Base-by-base conservation (phyloP, 176 grass and related monocot species). In the Typha latifolia region DNA sequence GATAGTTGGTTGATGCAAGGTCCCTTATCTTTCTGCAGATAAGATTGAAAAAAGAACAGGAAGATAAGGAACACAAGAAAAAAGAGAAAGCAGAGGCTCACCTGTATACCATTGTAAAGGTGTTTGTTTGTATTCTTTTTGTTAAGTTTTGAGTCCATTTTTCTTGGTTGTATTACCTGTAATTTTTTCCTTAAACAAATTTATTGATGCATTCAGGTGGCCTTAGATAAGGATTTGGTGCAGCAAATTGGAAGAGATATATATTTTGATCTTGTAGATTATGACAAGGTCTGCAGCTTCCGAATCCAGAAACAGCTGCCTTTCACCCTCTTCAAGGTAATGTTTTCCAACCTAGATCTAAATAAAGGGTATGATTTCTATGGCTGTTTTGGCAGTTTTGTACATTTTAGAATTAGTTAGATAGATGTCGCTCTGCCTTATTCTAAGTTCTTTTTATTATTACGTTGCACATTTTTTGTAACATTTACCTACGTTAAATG, bases 51-150 rank as follows among this genome's bases (percentile, higher is more conserved):
- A 99, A 99, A 47, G 95, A 99, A 61, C 89, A 87, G 26, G 89
- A 93, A 85, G 95, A 99, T 62, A 99, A 99, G 61, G 89, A 94
- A 65, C 95, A 82, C 14, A 83, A 90, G 51, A 99, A 99, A 72
- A 99, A 99, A 48, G 89, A 99, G 71, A 99, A 99, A 85, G 95
- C 95, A 62, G 95, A 99, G 79, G 95, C 95, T 37, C 89, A 99
- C 74, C 81, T 99, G 62, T 99, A 99, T 78, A 99, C 95, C 49
- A 90, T 99, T 59, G 90, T 99, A 74, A 99, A 99, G 95, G 95
- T 99, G 48, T 78, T 73, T 37, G 1, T 61, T 13, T 79, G 16
- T 49, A 51, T 70, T 70, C 48, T 74, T 49, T 52, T 24, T 56
- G 51, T 72, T 59, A 32, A 49, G 19, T 59, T 65, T 49, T 12